Evolutionary conservation across 129 eudicot genomes (phyloP), one percentile per base, ranked within the genome.

Genomic region (Flaveria linearis): DNA sequence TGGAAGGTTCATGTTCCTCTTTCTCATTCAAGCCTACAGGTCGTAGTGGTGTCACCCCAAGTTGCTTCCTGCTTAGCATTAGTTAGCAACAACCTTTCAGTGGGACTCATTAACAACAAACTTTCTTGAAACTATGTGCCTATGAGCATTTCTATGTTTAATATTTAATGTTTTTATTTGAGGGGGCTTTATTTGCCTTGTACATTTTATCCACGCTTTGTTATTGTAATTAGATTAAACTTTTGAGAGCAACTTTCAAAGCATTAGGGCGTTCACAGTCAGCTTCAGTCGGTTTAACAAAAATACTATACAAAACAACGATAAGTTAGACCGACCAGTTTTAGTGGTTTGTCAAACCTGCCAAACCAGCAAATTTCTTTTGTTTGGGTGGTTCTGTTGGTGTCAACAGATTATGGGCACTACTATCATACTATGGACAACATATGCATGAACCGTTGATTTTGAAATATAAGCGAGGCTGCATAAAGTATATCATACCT

Each of bases 1-100:
- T 75, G 7, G 86, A 83, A 75, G 83, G 18, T n/a, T 86, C 85
- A 75, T 68, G 68, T 47, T 85, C 92, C 53, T 85, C 89, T 16
- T 56, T 83, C 45, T 85, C 88, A n/a, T 78, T 56, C 60, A 91
- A 77, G 46, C 65, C 82, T 66, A 75, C 65, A 23, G 87, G 78
- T 17, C 79, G 77, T n/a, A 86, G 66, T 10, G 86, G 77, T 23
- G 79, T 74, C 62, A 76, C 81, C 25, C 78, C 79, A 25, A 84
- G 43, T 75, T 82, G 83, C 82, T 83, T 88, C 88, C 97, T 88
- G 82, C 16, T 80, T 73, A 20, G 22, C 0, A 20, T 20, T 20
- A 20, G 22, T 20, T 20, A 42, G 39, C 65, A 64, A 50, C 7
- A 72, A 50, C 18, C 36, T 39, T 26, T 80, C 50, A 23, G 67